phyloP scores from a whole-genome alignment of 2,329 filamentous ascomycete species.

The Stagonosporopsis tanaceti region DNA sequence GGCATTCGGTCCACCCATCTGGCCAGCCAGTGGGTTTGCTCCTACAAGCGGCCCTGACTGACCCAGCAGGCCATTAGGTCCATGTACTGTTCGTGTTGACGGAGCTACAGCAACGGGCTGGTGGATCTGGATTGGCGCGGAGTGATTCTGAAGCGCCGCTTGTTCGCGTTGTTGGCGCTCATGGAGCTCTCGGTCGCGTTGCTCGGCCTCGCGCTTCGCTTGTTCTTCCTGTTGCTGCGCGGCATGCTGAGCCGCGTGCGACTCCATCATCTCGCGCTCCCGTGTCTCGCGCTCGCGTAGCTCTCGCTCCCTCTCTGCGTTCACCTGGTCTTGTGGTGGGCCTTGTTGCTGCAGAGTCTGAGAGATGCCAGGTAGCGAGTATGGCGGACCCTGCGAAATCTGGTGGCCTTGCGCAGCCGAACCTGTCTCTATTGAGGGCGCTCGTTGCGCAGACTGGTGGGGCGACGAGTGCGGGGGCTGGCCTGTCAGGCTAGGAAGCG shows the following conservation, averaged over 20 bases:
- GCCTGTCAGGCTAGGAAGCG: slow-evolving; percentile 53
- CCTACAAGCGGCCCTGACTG: slow-evolving; percentile 62
- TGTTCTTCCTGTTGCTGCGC: slow-evolving; percentile 64
- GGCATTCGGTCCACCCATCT: slow-evolving; percentile 67
- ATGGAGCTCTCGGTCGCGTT: slow-evolving; percentile 65
- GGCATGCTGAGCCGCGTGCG: slow-evolving; percentile 47
- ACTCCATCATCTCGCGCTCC: slow-evolving; percentile 65
- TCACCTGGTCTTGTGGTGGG: slow-evolving; percentile 44
- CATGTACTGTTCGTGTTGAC: slow-evolving; percentile 83
- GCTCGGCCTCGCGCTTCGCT: slow-evolving; percentile 53
- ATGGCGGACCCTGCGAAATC: slow-evolving; percentile 49
- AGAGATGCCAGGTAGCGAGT: slow-evolving; percentile 55
- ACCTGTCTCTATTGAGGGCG: slow-evolving; percentile 48
- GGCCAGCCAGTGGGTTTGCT: slow-evolving; percentile 57
- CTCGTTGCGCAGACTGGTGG: slow-evolving; percentile 47
- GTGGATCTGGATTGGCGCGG: slow-evolving; percentile 88
- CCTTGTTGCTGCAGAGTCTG: slow-evolving; percentile 52
- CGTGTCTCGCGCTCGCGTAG: slow-evolving; percentile 52
- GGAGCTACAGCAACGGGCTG: slow-evolving; percentile 83
- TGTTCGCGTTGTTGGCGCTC: slow-evolving; percentile 68
- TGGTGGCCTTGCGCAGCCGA: slow-evolving; percentile 44
- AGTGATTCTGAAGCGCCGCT: slow-evolving; percentile 82
- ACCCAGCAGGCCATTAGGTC: slow-evolving; percentile 82
- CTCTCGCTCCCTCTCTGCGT: slow-evolving; percentile 56
- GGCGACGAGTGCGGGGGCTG: slow-evolving; percentile 55